These are phyloP conservation scores for Microbotryomycetes sp. DNA, from an alignment of 1,284 basidiomycete species.

Conservation along the genomic window DNA sequence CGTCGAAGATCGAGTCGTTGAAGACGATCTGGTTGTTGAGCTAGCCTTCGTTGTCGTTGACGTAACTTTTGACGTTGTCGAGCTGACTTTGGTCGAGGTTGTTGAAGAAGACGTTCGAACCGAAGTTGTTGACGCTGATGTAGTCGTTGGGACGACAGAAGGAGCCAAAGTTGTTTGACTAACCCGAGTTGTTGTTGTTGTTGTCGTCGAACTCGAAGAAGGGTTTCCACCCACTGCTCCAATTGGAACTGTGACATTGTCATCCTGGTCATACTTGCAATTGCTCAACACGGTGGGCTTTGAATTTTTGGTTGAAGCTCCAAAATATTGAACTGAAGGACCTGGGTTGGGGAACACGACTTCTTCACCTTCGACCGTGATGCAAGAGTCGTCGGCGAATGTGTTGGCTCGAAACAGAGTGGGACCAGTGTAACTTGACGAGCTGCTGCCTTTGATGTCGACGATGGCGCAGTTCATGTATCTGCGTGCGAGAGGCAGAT, in stretches of 20 bases:
- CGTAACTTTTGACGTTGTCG: not conserved
- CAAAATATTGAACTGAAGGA: constrained; percentile 37
- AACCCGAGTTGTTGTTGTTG: not conserved
- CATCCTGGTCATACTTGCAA: constrained; percentile 15
- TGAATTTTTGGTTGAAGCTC: constrained; percentile 12
- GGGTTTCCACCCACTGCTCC: not conserved
- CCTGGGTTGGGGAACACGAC: constrained; percentile 42
- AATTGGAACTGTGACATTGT: constrained; percentile 20
- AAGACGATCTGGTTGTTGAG: not conserved
- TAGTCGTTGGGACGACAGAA: not conserved
- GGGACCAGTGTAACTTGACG: constrained; percentile 39
- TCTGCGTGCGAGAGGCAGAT: constrained; percentile 15
- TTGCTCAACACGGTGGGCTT: constrained; percentile 7
- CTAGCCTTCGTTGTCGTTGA: not conserved
- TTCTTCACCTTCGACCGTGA: constrained; percentile 38
- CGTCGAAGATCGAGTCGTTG: not conserved
- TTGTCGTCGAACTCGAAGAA: not conserved
- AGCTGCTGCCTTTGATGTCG: constrained; percentile 37
- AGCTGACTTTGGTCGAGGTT: not conserved
- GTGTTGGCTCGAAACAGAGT: constrained; percentile 45
- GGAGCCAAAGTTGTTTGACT: not conserved
- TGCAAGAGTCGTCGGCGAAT: constrained; percentile 39
- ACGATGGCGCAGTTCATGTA: constrained; percentile 46
- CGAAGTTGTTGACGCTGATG: not conserved
- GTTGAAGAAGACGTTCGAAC: not conserved